Percentiles rank a stretch among this genome's conserved stretches.
Evolutionary conservation across 192 early-diverging fungal genomes (phyloP).

Genomic region (Umbelopsis vinacea): DNA sequence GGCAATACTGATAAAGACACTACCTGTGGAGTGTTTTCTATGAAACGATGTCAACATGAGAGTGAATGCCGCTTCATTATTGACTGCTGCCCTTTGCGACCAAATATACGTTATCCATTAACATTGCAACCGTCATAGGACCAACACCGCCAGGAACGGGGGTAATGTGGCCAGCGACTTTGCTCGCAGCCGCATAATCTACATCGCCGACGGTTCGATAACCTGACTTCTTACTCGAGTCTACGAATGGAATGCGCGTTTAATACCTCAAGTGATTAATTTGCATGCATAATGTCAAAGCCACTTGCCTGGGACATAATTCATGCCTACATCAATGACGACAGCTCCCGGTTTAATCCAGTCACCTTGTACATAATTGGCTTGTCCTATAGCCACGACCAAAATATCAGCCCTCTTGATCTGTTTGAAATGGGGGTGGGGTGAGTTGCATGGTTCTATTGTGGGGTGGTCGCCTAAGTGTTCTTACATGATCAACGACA

Average conservation of each 20-base stretch:
- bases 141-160: conserved; percentile 99
- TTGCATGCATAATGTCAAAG: neutral
- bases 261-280: neutral
- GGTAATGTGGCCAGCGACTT: conserved; percentile 84
- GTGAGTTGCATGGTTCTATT: too few relatives aligned
- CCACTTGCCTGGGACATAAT: conserved; percentile 70
- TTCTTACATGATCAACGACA: conserved; percentile 74
- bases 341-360: conserved; percentile 95
- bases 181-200: conserved; percentile 70
- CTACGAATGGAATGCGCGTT: conserved; percentile 42
- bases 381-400: conserved; percentile 85
- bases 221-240: conserved; percentile 89
- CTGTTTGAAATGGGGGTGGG: conserved; percentile 32
- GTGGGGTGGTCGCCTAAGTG: neutral
- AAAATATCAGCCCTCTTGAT: conserved; percentile 83
- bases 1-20: too few relatives aligned
- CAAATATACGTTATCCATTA: conserved; percentile 86
- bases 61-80: neutral
- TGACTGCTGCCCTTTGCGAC: conserved; percentile 58
- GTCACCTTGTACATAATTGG: conserved; percentile 83
- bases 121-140: conserved; percentile 99
- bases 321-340: conserved; percentile 98
- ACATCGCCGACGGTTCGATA: conserved; percentile 94
- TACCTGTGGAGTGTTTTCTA: too few relatives aligned
- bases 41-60: neutral